Evolutionary conservation across 176 grass and related monocot genomes (phyloP), one percentile per base, ranked within the genome.

Genomic region (Cymbopogon citratus): DNA sequence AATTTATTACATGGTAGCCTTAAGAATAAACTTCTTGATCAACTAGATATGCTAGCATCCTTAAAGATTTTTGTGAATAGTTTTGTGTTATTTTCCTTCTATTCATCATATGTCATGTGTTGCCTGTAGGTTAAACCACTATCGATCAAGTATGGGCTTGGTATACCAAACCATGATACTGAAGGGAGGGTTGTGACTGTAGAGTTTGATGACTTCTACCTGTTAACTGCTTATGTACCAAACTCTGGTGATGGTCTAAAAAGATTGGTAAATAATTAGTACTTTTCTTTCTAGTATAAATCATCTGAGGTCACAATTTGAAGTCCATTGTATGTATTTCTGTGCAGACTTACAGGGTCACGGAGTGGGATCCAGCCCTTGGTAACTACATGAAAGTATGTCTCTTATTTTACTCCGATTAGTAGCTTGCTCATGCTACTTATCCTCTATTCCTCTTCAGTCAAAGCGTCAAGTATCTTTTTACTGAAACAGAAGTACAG

Each of bases 341-440:
- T 67, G 9, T 85, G 83, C 51, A 93, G 91, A 85, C 59, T 76
- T 93, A 90, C 78, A 78, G 91, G 54, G 74, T 93, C 64, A 68
- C 74, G 43, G 87, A 93, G 60, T 93, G 91, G 91, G 91, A 93
- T 79, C 73, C 91, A 51, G 85, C 81, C 65, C 87, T 93, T 57
- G 83, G 87, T 81, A 87, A 75, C 79, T 90, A 93, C 87, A 87
- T 93, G 85, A 93, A 93, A 90, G 91, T 93, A 90, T 85, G 91
- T 7, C 21, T 85, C 35, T 44, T 49, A 71, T 67, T 75, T 76
- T 60, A 48, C 7, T 36, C 25, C 13, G 12, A 54, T 45, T 79
- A 62, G 5, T 26, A 33, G 1, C n/a, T 60, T 81, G 43, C 7
- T 67, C 67, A 60, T 14, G 6, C n/a, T 66, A 62, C 29, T 24